A percentile compares a stretch with the other conserved stretches of the same genome.
Conservation (phyloP, 2,329 filamentous ascomycete genomes). For the Colletotrichum kahawae region DNA sequence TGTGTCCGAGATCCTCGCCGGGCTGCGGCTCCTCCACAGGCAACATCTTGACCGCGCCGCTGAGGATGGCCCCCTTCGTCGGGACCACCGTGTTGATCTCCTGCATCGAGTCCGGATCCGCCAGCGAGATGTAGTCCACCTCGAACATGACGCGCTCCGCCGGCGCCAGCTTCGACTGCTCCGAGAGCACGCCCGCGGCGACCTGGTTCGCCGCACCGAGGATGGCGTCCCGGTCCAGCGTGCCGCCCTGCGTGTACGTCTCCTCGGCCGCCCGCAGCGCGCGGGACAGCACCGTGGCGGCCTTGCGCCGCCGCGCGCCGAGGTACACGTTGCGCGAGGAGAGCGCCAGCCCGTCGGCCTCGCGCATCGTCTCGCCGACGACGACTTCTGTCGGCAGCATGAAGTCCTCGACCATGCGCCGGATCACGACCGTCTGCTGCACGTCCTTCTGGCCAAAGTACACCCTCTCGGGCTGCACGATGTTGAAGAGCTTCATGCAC, state of each 20-base stretch:
- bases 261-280: slow-evolving; percentile 75
- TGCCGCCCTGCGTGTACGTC: slow-evolving; percentile 56
- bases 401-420: slow-evolving; percentile 86
- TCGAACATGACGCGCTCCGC: slow-evolving; percentile 74
- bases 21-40: slow-evolving; percentile 73
- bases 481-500: slow-evolving; percentile 77
- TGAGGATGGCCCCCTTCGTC: slow-evolving; percentile 78
- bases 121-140: slow-evolving; percentile 90
- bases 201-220: slow-evolving; percentile 72
- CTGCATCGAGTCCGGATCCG: slow-evolving; percentile 82
- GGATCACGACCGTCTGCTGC: slow-evolving; percentile 92
- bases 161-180: slow-evolving; percentile 66
- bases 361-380: slow-evolving; percentile 77
- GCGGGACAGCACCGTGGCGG: slow-evolving; percentile 74
- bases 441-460: slow-evolving; percentile 99
- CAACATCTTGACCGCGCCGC: slow-evolving; percentile 89
- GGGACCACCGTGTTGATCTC: slow-evolving; percentile 77
- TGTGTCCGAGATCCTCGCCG: slow-evolving; percentile 77
- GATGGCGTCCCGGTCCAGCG: slow-evolving; percentile 67
- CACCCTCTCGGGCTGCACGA: slow-evolving; percentile 67
- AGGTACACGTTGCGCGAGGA: slow-evolving; percentile 96
- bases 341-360: slow-evolving; percentile 82
- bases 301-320: slow-evolving; percentile 72
- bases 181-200: slow-evolving; percentile 55
- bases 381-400: slow-evolving; percentile 77